phyloP scores from a whole-genome alignment of 106 monocot genomes.

The Vanilla planifolia region DNA sequence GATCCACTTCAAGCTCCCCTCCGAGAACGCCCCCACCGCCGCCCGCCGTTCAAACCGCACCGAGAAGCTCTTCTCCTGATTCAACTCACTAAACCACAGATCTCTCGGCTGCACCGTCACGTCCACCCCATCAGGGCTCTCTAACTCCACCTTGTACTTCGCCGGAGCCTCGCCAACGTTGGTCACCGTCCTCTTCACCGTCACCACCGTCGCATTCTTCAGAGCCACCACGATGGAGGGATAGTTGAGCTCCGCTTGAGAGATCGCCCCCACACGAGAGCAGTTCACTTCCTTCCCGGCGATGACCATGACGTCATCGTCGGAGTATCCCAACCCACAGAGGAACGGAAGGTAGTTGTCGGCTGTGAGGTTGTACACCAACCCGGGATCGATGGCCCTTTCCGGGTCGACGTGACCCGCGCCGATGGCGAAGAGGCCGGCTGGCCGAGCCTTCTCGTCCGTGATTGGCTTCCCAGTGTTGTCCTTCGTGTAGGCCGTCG shows the following conservation, averaged over 20 bases:
- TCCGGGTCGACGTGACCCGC: constrained; percentile 48
- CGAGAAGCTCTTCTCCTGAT: constrained; percentile 22
- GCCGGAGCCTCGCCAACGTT: constrained; percentile 11
- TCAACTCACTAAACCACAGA: constrained; percentile 17
- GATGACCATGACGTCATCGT: constrained; percentile 8
- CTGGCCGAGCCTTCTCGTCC: constrained; percentile 17
- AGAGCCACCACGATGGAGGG: constrained; percentile 28
- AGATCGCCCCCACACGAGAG: neutral
- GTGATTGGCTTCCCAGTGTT: constrained; percentile 14
- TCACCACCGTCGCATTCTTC: neutral
- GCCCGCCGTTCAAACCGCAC: constrained; percentile 3
- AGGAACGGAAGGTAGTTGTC: constrained; percentile 40
- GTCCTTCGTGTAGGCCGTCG: constrained; percentile 22
- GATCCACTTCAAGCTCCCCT: constrained; percentile 14
- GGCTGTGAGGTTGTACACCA: constrained; percentile 32
- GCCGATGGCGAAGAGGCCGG: constrained; percentile 21
- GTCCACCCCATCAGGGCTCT: constrained; percentile 4
- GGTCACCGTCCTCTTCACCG: constrained; percentile 25
- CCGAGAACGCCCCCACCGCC: neutral
- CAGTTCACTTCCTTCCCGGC: constrained; percentile 11
- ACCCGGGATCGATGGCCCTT: constrained; percentile 39
- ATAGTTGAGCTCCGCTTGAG: constrained; percentile 34
- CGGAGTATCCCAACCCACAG: constrained; percentile 21
- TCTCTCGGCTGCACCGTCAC: constrained; percentile 18
- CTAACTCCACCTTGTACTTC: constrained; percentile 8